phyloP scores from a whole-genome alignment of 192 early-diverging fungal species.

The Coemansia sp. region DNA sequence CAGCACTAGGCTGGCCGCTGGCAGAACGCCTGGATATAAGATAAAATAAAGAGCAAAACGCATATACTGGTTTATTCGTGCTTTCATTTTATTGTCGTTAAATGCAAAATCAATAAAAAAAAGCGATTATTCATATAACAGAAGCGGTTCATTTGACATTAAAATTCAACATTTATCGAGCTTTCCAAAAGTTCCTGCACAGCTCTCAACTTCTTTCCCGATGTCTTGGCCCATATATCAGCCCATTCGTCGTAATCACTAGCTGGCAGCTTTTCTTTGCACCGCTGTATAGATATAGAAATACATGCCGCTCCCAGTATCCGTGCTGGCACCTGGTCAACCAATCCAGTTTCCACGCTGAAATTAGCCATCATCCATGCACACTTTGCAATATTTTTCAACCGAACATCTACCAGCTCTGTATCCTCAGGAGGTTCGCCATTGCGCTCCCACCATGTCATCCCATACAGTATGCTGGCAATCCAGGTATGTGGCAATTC shows the following conservation, averaged over 20 bases:
- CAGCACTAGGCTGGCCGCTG: slow-evolving; percentile 65
- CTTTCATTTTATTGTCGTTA: background rate
- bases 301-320: slow-evolving; percentile 30
- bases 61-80: too few species aligned
- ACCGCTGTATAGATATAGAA: slow-evolving; percentile 9
- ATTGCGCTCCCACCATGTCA: slow-evolving; percentile 38
- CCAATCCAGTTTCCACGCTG: slow-evolving; percentile 20
- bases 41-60: background rate
- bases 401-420: slow-evolving; percentile 15
- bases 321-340: slow-evolving; percentile 27
- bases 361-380: slow-evolving; percentile 25
- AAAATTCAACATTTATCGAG: background rate
- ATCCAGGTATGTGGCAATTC: slow-evolving; percentile 42
- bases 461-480: slow-evolving; percentile 27
- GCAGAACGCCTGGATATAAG: background rate
- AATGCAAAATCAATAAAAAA: background rate
- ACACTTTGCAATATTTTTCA: slow-evolving; percentile 16
- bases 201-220: slow-evolving; percentile 6
- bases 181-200: slow-evolving; percentile 13
- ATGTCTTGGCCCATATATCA: slow-evolving; percentile 29
- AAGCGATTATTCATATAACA: too few species aligned
- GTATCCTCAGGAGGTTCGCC: slow-evolving; percentile 34
- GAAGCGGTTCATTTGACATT: background rate
- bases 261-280: slow-evolving; percentile 22
- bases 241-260: slow-evolving; percentile 29